Conservation (phyloP, 2,329 filamentous ascomycete species). For the Chaetomium olivaceum region DNA sequence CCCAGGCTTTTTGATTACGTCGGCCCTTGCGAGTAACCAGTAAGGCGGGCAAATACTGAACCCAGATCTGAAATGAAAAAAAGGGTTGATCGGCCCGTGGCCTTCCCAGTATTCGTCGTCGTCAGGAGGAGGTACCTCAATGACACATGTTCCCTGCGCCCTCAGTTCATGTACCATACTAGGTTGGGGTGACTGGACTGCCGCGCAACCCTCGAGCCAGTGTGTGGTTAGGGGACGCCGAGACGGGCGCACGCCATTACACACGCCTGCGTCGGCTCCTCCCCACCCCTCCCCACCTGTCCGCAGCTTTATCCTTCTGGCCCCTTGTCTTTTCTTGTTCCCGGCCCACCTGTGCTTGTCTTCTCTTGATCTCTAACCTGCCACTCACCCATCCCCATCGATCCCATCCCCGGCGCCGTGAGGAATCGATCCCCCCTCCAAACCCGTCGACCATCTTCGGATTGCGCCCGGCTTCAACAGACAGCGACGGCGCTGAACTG, state of each 20-base stretch:
- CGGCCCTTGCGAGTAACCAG: conserved; percentile 9
- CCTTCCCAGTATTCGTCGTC: background rate
- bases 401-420: conserved; percentile 14
- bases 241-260: conserved; percentile 25
- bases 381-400: conserved; percentile 21
- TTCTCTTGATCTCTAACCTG: conserved; percentile 18
- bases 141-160: background rate
- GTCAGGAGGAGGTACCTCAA: conserved; percentile 1
- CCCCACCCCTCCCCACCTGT: conserved; percentile 27
- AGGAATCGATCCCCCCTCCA: conserved; percentile 13
- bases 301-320: conserved; percentile 30
- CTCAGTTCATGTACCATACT: background rate
- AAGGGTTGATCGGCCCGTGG: conserved; percentile 5
- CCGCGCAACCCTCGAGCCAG: conserved; percentile 31
- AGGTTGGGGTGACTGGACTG: conserved; percentile 15
- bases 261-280: conserved; percentile 24
- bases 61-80: background rate
- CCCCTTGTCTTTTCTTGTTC: conserved; percentile 24
- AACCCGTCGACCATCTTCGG: conserved; percentile 20
- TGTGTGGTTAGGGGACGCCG: conserved; percentile 22
- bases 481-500: conserved; percentile 17
- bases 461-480: conserved; percentile 18
- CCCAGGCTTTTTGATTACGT: conserved; percentile 18
- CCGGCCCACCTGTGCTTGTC: conserved; percentile 25
- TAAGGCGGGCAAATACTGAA: conserved; percentile 13